Conservation (phyloP, 768 basidiomycete species). For the Boletus subcaerulescens region DNA sequence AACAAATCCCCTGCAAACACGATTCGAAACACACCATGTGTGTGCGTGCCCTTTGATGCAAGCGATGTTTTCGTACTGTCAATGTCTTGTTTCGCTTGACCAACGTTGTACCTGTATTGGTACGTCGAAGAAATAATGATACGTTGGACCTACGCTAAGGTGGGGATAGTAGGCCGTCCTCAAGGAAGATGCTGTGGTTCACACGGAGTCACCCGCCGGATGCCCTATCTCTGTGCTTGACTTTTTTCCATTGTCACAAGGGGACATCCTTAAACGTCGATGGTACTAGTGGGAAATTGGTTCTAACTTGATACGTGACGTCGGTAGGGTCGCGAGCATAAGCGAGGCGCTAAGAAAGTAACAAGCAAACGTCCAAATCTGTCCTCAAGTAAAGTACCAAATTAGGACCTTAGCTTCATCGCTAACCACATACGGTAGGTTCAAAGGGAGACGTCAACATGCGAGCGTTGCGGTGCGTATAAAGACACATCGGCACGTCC, state of each 20-base stretch:
- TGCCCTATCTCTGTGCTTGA: not conserved
- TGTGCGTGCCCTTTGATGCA: too few species aligned
- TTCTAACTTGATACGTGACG: not conserved
- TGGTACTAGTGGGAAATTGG: not conserved
- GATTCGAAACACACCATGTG: too few species aligned
- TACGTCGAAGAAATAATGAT: too few species aligned
- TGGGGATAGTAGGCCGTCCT: not conserved
- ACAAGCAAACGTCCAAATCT: constrained; percentile 30
- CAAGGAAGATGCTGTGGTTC: constrained; percentile 2
- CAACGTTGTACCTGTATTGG: too few species aligned
- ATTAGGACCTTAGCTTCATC: constrained; percentile 18
- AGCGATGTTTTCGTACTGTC: too few species aligned
- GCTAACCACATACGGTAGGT: constrained; percentile 26
- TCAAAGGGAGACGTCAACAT: constrained; percentile 19
- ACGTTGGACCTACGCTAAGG: not conserved
- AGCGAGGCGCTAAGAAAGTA: constrained; percentile 1
- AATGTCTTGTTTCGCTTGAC: too few species aligned
- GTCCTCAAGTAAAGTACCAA: constrained; percentile 24
- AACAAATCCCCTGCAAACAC: too few species aligned
- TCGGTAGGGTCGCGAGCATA: not conserved
- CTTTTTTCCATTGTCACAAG: constrained; percentile 15
- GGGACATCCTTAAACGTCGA: constrained; percentile 17
- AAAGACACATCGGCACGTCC: constrained; percentile 14
- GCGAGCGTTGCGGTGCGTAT: constrained; percentile 13
- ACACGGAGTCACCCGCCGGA: too few species aligned